A percentile compares a stretch with the other conserved stretches of the same genome.
These are phyloP conservation scores for Triticum turgidum DNA, from an alignment of 176 grass and related monocot genomes.

Conservation along the genomic window DNA sequence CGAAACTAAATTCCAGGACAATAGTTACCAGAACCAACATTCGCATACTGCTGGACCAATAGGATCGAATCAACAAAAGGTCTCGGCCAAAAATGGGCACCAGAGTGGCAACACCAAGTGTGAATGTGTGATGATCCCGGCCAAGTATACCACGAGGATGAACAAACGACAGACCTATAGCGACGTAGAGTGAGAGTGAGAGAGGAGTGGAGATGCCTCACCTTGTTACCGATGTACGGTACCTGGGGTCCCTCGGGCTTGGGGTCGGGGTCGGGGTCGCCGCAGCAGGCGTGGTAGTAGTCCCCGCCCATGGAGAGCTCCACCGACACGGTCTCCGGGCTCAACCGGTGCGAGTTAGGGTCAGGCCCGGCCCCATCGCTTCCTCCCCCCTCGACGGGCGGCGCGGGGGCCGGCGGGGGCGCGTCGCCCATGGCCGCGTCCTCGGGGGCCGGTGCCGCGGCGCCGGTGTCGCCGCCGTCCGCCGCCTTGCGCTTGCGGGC, in stretches of 20 bases:
- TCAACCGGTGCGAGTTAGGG: constrained; percentile 27
- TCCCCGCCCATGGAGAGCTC: constrained; percentile 51
- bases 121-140: constrained; percentile 19
- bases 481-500: constrained; percentile 82
- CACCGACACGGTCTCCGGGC: constrained; percentile 44
- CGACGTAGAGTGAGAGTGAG: neutral
- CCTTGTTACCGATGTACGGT: constrained; percentile 75
- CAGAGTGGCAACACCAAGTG: neutral
- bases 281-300: constrained; percentile 57
- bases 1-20: neutral
- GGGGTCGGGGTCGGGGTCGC: constrained; percentile 44
- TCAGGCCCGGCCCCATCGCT: constrained; percentile 23
- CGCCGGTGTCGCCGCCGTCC: constrained; percentile 34
- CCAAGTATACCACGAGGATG: neutral
- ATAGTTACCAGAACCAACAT: neutral
- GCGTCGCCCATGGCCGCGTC: constrained; percentile 41
- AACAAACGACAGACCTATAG: neutral
- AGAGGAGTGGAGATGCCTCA: constrained; percentile 17
- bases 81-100: neutral
- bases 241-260: constrained; percentile 56
- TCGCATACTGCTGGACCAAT: neutral
- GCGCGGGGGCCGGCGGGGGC: neutral
- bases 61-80: neutral
- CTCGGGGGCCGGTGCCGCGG: constrained; percentile 17
- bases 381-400: constrained; percentile 1